Evolutionary conservation across 495 filamentous ascomycete genomes (phyloP).

Genomic region (Schizothecium vesticola): DNA sequence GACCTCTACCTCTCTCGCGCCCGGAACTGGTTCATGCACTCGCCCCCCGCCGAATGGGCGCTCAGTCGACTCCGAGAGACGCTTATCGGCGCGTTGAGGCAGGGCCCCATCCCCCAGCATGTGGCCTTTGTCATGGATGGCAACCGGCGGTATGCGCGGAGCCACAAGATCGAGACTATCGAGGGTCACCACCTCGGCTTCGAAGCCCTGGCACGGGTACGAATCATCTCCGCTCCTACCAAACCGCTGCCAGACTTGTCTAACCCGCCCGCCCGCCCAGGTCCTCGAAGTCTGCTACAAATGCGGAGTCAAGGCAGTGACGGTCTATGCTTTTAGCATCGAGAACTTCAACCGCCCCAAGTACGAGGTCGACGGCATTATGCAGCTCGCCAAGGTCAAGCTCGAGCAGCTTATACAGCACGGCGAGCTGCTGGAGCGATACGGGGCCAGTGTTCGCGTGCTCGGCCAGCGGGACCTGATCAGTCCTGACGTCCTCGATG

Average conservation of each 20-base stretch:
- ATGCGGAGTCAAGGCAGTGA: conserved; percentile 88
- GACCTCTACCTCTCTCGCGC: conserved; percentile 62
- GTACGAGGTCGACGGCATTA: conserved; percentile 93
- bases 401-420: conserved; percentile 86
- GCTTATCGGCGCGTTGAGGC: conserved; percentile 78
- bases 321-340: conserved; percentile 96
- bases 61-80: conserved; percentile 67
- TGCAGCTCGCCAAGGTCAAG: conserved; percentile 97
- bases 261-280: conserved; percentile 34
- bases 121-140: conserved; percentile 99
- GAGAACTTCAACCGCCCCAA: conserved; percentile 99
- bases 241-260: neutral
- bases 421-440: conserved; percentile 86
- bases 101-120: conserved; percentile 89
- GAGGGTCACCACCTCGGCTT: conserved; percentile 97
- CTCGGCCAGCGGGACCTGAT: conserved; percentile 77
- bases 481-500: conserved; percentile 78
- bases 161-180: conserved; percentile 88
- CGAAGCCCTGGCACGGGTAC: conserved; percentile 80
- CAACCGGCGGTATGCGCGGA: conserved; percentile 84
- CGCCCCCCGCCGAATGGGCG: conserved; percentile 82
- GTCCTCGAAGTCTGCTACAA: conserved; percentile 98
- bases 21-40: conserved; percentile 82
- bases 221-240: conserved; percentile 9
- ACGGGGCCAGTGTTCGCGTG: conserved; percentile 80